phyloP scores from a whole-genome alignment of 2,329 filamentous ascomycete species.

The Ophiosphaerella herpotricha region DNA sequence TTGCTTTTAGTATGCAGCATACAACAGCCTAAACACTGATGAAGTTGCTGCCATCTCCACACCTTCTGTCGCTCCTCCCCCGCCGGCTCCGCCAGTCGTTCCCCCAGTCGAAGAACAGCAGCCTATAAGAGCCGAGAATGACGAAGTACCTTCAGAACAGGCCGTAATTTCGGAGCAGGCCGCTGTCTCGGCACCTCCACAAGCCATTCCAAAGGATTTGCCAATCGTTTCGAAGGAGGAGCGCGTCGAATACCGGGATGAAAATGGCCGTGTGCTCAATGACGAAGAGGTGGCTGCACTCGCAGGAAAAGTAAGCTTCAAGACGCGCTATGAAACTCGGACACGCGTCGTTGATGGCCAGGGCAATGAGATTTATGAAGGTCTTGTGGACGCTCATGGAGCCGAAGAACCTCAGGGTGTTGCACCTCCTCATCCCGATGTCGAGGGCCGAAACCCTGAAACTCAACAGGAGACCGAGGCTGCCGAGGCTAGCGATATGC shows the following conservation, averaged over 20 bases:
- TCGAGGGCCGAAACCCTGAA: conserved; percentile 62
- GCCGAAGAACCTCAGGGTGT: conserved; percentile 39
- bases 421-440: conserved; percentile 61
- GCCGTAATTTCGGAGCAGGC: conserved; percentile 35
- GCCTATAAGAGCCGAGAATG: conserved; percentile 20
- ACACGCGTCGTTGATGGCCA: conserved; percentile 79
- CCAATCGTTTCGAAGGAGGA: conserved; percentile 67
- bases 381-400: conserved; percentile 44
- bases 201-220: conserved; percentile 28
- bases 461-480: conserved; percentile 50
- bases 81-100: conserved; percentile 20
- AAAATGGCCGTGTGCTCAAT: conserved; percentile 86
- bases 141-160: conserved; percentile 30
- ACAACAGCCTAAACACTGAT: conserved; percentile 20
- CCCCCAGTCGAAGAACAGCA: conserved; percentile 14
- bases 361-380: conserved; percentile 73
- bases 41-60: conserved; percentile 26
- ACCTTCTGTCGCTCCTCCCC: conserved; percentile 30
- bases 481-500: conserved; percentile 46
- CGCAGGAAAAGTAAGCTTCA: conserved; percentile 91
- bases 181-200: conserved; percentile 36
- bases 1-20: conserved; percentile 35
- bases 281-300: conserved; percentile 82
- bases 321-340: conserved; percentile 94
- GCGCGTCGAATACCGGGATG: conserved; percentile 90